phyloP scores from a whole-genome alignment of 2,329 filamentous ascomycete genomes.

The Arachnopeziza araneosa region DNA sequence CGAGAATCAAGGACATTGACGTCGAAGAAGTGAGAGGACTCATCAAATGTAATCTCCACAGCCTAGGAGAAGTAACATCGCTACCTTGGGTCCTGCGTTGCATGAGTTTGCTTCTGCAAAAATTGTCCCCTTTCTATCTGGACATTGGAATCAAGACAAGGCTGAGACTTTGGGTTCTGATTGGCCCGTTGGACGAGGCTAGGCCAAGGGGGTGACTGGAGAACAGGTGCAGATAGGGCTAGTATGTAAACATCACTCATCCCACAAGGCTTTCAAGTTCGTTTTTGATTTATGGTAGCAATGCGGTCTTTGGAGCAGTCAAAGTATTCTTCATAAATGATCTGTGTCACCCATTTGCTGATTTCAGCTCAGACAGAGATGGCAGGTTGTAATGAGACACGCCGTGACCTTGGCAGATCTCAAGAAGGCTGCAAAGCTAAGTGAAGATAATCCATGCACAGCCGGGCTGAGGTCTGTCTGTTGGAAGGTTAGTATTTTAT shows the following conservation, averaged over 20 bases:
- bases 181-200: background rate
- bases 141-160: background rate
- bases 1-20: background rate
- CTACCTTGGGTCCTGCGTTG: background rate
- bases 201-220: background rate
- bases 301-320: constrained; percentile 52
- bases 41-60: background rate
- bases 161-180: background rate
- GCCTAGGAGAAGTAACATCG: background rate
- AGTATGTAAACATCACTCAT: background rate
- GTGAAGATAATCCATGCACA: constrained; percentile 59
- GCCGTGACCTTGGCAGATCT: constrained; percentile 55
- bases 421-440: constrained; percentile 56
- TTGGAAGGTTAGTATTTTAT: constrained; percentile 67
- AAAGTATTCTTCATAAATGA: constrained; percentile 36
- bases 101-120: background rate
- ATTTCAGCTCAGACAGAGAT: constrained; percentile 52
- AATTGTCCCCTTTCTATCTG: background rate
- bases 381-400: constrained; percentile 57
- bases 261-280: background rate
- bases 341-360: constrained; percentile 12
- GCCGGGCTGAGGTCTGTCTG: constrained; percentile 78
- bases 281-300: constrained; percentile 16
- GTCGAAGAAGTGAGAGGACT: background rate
- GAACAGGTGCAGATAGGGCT: background rate